Evolutionary conservation across 192 early-diverging fungal genomes (phyloP), one percentile per base, ranked within the genome.

Genomic region (Powellomyces hirtus): DNA sequence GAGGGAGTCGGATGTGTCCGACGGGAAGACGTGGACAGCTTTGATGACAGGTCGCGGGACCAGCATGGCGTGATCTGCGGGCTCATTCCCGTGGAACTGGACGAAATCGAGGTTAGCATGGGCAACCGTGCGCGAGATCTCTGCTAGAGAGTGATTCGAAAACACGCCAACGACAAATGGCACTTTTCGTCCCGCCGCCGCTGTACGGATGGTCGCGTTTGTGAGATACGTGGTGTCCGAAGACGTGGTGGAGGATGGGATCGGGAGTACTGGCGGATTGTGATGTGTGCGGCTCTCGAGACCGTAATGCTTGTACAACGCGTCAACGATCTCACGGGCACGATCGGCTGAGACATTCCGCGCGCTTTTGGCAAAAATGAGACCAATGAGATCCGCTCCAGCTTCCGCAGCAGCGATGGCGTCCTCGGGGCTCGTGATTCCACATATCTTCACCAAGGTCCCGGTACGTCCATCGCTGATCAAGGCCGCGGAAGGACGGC

Each of bases 101-200:
- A 97, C 89, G 35, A 97, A 50, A 74, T 99, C 96, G 22, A 99
- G 79, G 20, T 88, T 87, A 24, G 89, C 82, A 20, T 70, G 70
- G 20, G 76, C 66, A 3, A 86, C 88, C 6, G 89, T 81, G 0
- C 73, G 64, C 27, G 84, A 84, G 62, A 98, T 94, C 58, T 93
- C 75, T 46, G 89, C 90, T 24, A 91, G 62, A 0, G 86, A 64
- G 44, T 95, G 92, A 72, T 96, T 92, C 65, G 86, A 85, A 75
- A 99, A 99, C 10, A 99, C 96, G 4, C 98, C 98, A 0, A 95
- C 92, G 16, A 96, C 74, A 55, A 94, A 77, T 22, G 98, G 98
- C 44, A 76, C 81, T 45, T 63, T 51, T 38, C 44, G 38, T 49
- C 46, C 46, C n/a, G 16, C 16, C 16, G 7, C 45, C 10, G 55